These are phyloP conservation scores for Micractinium sp. DNA, from an alignment of 139 green algal genomes.

Conservation along the genomic window DNA sequence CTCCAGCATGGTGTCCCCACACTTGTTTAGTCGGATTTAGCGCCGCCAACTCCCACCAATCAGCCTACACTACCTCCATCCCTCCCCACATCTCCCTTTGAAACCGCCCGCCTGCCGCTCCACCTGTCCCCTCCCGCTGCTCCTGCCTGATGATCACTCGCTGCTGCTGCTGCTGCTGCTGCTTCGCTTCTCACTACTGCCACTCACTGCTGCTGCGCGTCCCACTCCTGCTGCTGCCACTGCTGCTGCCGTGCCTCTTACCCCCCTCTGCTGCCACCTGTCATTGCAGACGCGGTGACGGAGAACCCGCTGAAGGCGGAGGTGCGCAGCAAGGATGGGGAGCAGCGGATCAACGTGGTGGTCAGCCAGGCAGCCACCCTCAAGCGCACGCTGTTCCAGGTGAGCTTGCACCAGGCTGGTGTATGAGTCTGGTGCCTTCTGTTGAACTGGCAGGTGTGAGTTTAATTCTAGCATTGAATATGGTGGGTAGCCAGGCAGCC, in stretches of 20 bases:
- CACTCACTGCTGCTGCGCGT: background rate
- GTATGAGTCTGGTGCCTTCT: too few relatives aligned
- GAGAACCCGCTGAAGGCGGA: constrained; percentile 43
- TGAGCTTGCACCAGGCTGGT: too few relatives aligned
- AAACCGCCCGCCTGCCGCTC: too few relatives aligned
- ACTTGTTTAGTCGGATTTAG: too few relatives aligned
- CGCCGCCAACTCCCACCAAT: too few relatives aligned
- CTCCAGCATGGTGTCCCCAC: too few relatives aligned
- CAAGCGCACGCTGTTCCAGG: constrained; percentile 34
- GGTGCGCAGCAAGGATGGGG: constrained; percentile 18
- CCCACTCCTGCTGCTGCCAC: background rate
- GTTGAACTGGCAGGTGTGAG: too few relatives aligned
- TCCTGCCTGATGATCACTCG: background rate
- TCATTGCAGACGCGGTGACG: constrained; percentile 1
- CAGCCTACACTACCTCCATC: background rate
- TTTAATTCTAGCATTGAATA: too few relatives aligned
- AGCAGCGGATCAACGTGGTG: constrained; percentile 39
- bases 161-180: background rate
- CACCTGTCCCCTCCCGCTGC: too few relatives aligned
- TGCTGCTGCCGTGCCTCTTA: background rate
- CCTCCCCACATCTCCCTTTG: background rate
- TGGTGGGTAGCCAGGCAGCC: constrained; percentile 28
- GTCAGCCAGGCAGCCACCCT: constrained; percentile 16
- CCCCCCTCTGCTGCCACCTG: too few relatives aligned
- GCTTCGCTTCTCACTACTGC: background rate